phyloP scores from a whole-genome alignment of 106 monocot genomes.

The Platanthera guangdongensis region DNA sequence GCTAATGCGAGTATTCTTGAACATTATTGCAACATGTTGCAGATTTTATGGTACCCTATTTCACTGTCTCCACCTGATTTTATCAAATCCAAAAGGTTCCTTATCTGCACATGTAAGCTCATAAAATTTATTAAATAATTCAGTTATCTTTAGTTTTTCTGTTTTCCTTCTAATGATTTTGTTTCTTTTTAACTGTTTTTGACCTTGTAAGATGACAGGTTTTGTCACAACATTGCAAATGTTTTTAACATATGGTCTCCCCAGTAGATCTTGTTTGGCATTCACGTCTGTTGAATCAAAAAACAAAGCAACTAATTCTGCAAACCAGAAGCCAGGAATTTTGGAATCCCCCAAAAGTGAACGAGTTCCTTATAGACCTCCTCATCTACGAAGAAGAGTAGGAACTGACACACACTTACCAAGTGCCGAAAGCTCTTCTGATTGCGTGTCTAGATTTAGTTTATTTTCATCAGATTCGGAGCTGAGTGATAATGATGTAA shows the following conservation, averaged over 20 bases:
- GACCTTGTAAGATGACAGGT: slow-evolving; percentile 63
- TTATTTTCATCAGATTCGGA: slow-evolving; percentile 90
- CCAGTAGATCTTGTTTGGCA: slow-evolving; percentile 19
- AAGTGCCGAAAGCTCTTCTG: slow-evolving; percentile 26
- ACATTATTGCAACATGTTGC: slow-evolving; percentile 15
- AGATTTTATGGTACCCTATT: slow-evolving; percentile 76
- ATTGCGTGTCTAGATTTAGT: slow-evolving; percentile 40
- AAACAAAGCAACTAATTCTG: slow-evolving; percentile 18
- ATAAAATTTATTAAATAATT: slow-evolving; percentile 5
- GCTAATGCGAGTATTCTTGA: slow-evolving; percentile 1
- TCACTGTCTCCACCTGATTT: slow-evolving; percentile 73
- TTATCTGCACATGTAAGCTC: slow-evolving; percentile 71
- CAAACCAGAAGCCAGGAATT: slow-evolving; percentile 20
- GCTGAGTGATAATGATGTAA: slow-evolving; percentile 76
- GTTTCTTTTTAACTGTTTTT: slow-evolving; percentile 3
- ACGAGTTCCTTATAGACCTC: slow-evolving; percentile 51
- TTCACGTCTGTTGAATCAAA: slow-evolving; percentile 22
- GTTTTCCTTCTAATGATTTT: background rate
- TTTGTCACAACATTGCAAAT: slow-evolving; percentile 64
- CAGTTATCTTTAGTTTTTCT: background rate
- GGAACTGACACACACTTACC: slow-evolving; percentile 11
- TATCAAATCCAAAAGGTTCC: slow-evolving; percentile 71
- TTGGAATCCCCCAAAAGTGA: slow-evolving; percentile 24
- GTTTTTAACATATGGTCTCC: slow-evolving; percentile 75
- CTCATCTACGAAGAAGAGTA: slow-evolving; percentile 67